phyloP scores from a whole-genome alignment of 495 filamentous ascomycete genomes.

The Lasiosphaeris hirsuta region DNA sequence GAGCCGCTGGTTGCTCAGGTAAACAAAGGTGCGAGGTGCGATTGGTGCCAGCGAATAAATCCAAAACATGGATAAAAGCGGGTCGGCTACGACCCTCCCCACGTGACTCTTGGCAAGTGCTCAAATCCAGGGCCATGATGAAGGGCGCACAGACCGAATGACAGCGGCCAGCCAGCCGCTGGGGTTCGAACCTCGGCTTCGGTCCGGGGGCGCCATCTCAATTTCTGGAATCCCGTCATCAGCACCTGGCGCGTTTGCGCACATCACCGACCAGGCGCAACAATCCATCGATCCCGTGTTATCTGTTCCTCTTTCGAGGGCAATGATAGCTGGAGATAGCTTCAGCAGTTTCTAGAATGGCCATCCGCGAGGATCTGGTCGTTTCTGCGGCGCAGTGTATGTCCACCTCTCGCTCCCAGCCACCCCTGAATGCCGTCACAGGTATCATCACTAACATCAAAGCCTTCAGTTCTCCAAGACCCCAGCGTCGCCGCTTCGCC shows the following conservation, averaged over 20 bases:
- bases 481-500: constrained; percentile 85
- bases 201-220: constrained; percentile 15
- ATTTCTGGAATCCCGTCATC: constrained; percentile 15
- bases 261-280: constrained; percentile 1
- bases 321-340: neutral
- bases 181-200: constrained; percentile 25
- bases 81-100: constrained; percentile 1
- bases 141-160: neutral
- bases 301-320: neutral
- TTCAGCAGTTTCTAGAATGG: constrained; percentile 47
- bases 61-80: constrained; percentile 10
- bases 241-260: constrained; percentile 1
- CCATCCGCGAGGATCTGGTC: constrained; percentile 81
- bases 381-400: constrained; percentile 61
- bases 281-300: neutral
- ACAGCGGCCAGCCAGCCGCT: constrained; percentile 7
- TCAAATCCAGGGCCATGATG: constrained; percentile 11
- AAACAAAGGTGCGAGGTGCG: constrained; percentile 28
- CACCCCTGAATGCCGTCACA: constrained; percentile 17
- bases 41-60: constrained; percentile 5
- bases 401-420: constrained; percentile 43
- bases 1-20: constrained; percentile 8
- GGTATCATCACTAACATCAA: constrained; percentile 15
- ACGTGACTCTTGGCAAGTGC: constrained; percentile 6
- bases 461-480: constrained; percentile 79